phyloP scores from a whole-genome alignment of 805 yeast genomes.

The Ogataea naganishii region DNA sequence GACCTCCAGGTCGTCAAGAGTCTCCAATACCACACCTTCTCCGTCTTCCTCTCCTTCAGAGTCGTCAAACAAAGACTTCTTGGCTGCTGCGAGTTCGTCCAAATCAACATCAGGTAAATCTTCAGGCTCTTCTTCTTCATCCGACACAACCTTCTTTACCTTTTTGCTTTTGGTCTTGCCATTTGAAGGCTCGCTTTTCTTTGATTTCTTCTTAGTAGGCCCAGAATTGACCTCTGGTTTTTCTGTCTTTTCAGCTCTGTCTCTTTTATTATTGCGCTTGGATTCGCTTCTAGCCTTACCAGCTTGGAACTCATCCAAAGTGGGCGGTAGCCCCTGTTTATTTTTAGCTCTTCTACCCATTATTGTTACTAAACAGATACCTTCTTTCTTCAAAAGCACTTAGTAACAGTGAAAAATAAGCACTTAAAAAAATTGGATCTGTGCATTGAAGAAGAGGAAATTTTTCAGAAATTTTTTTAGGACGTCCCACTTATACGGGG shows the following conservation, averaged over 20 bases:
- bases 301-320: constrained; percentile 70
- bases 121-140: constrained; percentile 32
- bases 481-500: too few relatives aligned
- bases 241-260: constrained; percentile 21
- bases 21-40: constrained; percentile 29
- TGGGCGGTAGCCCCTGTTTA: constrained; percentile 89
- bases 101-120: constrained; percentile 58
- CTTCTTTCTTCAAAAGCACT: too few relatives aligned
- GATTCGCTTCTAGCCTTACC: constrained; percentile 31
- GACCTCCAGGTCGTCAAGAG: constrained; percentile 13
- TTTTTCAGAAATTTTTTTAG: too few relatives aligned
- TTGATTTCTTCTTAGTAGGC: constrained; percentile 15
- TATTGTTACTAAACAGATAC: constrained; percentile 1
- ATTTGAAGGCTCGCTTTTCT: constrained; percentile 10
- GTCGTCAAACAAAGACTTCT: constrained; percentile 69
- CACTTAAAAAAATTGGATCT: too few relatives aligned
- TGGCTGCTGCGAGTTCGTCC: constrained; percentile 60
- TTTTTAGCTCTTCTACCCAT: constrained; percentile 94
- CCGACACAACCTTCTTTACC: constrained; percentile 16
- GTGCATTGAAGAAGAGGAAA: too few relatives aligned
- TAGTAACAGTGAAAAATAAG: too few relatives aligned
- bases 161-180: constrained; percentile 19
- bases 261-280: constrained; percentile 28
- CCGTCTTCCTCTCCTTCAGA: constrained; percentile 54
- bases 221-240: constrained; percentile 23